Evolutionary conservation across 2,329 filamentous ascomycete genomes (phyloP), one percentile per base, ranked within the genome.

Genomic region (Penicillium sp.): DNA sequence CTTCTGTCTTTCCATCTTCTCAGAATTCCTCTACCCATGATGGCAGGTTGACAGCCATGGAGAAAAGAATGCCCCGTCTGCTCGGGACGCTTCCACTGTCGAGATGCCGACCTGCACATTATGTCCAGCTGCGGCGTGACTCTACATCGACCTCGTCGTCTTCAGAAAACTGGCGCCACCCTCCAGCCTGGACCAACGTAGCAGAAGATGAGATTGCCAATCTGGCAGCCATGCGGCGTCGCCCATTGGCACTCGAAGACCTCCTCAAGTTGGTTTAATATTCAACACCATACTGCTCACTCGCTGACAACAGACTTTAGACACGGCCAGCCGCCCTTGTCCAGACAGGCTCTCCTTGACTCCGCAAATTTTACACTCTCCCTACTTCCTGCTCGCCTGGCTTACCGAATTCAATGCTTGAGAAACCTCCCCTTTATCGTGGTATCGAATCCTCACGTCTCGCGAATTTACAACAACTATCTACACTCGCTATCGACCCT

Each of bases 351-450:
- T 21, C 83, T 99, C 56, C 85, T 96, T 65, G 85, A 88, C 38
- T 97, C 92, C 1, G 94, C 94, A 61, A 96, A 97, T 77, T 97
- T 97, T 77, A 96, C 94, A 12, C 87, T 97, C 63, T 90, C 88
- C 26, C 88, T 97, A 53, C 86, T 97, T 9, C 94, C 94, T 14
- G 89, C 94, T 50, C 90, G 94, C 38, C 86, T 99, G 24, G 94
- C 94, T 24, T 91, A 95, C 71, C 90, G 94, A 56, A 96, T 99
- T 62, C 90, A 96, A 71, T 91, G 91, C 45, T 80, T 99, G 18
- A 88, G 92, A 61, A 96, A 96, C 70, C 84, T 99, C 8, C 94
- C 94, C 0, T 99, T 93, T 74, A 97, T 99, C 62, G 93, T 99
- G 55, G 94, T 99, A 24, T 92, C 93, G n/a, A 97, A 99, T 70